phyloP scores from a whole-genome alignment of 139 green algal genomes.

The Coccomyxa sp. region DNA sequence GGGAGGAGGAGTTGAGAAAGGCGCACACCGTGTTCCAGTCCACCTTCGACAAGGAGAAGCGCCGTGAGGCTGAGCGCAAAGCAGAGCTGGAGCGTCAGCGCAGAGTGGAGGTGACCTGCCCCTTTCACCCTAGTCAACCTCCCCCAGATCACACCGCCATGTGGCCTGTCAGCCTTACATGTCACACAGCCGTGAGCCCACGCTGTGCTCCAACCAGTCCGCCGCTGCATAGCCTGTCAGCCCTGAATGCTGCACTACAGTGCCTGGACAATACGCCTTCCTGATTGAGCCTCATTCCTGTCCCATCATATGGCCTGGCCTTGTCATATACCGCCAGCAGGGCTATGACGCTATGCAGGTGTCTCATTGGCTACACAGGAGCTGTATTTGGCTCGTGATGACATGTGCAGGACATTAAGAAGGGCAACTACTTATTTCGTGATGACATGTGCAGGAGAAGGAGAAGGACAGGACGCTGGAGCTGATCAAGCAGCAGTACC shows the following conservation, averaged over 20 bases:
- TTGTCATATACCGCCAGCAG: background rate
- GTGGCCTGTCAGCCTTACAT: no score
- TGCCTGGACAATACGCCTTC: background rate
- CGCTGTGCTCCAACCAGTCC: background rate
- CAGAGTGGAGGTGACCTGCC: background rate
- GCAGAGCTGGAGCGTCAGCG: conserved; percentile 4
- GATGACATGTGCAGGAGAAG: conserved; percentile 37
- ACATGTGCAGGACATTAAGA: no score
- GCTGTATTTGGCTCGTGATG: no score
- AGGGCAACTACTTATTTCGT: no score
- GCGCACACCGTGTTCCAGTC: background rate
- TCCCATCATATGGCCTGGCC: background rate
- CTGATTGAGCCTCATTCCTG: background rate
- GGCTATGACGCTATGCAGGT: background rate
- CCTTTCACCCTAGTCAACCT: background rate
- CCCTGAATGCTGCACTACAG: background rate
- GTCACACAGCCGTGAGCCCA: background rate
- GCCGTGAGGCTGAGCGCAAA: background rate
- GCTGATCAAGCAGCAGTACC: conserved; percentile 90
- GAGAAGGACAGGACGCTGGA: conserved; percentile 86
- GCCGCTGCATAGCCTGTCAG: background rate
- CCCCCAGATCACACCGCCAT: no score
- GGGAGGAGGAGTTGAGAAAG: background rate
- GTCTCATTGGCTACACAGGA: no score
- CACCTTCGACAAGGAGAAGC: background rate